Evolutionary conservation across 306 rosid species (phyloP), one percentile per base, ranked within the genome.

Genomic region (Sicyos baderoa): DNA sequence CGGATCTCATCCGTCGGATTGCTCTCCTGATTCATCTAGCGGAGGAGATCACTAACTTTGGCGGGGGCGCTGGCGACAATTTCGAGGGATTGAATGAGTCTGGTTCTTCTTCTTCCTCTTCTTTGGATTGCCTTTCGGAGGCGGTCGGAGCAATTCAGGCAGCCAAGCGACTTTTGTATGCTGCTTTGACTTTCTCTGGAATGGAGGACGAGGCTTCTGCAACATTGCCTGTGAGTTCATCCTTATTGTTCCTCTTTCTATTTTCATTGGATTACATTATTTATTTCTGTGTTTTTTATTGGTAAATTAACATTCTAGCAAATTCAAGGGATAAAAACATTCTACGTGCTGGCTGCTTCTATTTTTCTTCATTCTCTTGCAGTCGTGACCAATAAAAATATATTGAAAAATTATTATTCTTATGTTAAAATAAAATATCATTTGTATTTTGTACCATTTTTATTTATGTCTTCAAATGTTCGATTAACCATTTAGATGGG

Each of bases 1-100:
- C 91, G 76, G 97, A 93, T 88, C 91, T 93, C 63, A 89, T 89
- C 60, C 94, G 97, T 58, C 89, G 96, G 88, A 93, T 93, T 82
- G 85, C 96, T 6, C 79, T 93, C 16, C 85, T 93, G 16, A 65
- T 86, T 32, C 89, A 93, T 76, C 73, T 93, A 72, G 80, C 87
- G 12, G 98, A 93, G 72, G 98, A 93, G 78, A 82, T 93, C 65
- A 76, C 70, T 74, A 89, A 88, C n/a, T 76, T 85, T 29, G 76
- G 68, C 17, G 62, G 44, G 4, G 72, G 49, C 6, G 72, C 8
- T 8, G 0, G 27, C 27, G 49, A 63, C 5, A 45, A 69, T 72
- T 66, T 67, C 49, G 22, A n/a, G 54, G 37, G 42, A 21, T 47
- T 27, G 69, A 77, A 40, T 82, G 76, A 66, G 0, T 17, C 77